These are phyloP conservation scores for Cyberlindnera americana DNA, from an alignment of 805 yeast species.

Conservation along the genomic window DNA sequence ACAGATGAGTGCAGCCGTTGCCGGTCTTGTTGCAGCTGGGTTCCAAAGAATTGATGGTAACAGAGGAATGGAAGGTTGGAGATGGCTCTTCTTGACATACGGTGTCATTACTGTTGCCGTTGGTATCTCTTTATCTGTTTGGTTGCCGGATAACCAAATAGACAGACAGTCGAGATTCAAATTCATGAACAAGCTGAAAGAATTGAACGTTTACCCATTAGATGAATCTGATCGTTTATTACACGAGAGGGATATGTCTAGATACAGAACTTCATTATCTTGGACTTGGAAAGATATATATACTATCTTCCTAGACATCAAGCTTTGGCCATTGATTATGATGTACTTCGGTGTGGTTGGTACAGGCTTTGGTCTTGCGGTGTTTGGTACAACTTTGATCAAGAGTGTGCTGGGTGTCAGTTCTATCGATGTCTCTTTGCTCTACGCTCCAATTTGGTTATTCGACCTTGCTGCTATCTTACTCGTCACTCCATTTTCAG, in stretches of 20 bases:
- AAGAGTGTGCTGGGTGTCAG: conserved; percentile 53
- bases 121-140: conserved; percentile 67
- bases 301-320: conserved; percentile 52
- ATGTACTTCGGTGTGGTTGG: conserved; percentile 95
- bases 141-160: conserved; percentile 66
- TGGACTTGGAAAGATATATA: conserved; percentile 64
- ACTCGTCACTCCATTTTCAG: conserved; percentile 76
- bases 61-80: conserved; percentile 76
- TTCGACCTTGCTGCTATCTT: conserved; percentile 77
- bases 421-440: conserved; percentile 66
- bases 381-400: conserved; percentile 78
- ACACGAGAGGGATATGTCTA: conserved; percentile 59
- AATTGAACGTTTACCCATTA: conserved; percentile 41
- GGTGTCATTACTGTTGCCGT: conserved; percentile 64
- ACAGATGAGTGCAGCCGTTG: conserved; percentile 85
- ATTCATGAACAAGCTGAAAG: conserved; percentile 17
- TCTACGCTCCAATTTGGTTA: conserved; percentile 89
- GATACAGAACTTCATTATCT: conserved; percentile 40
- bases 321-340: conserved; percentile 76
- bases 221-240: conserved; percentile 46
- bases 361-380: conserved; percentile 83
- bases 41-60: conserved; percentile 77
- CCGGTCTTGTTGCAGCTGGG: conserved; percentile 84
- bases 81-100: conserved; percentile 79
- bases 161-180: conserved; percentile 15